Conservation (phyloP, 345 rosid species). For the Dipteronia sinensis region DNA sequence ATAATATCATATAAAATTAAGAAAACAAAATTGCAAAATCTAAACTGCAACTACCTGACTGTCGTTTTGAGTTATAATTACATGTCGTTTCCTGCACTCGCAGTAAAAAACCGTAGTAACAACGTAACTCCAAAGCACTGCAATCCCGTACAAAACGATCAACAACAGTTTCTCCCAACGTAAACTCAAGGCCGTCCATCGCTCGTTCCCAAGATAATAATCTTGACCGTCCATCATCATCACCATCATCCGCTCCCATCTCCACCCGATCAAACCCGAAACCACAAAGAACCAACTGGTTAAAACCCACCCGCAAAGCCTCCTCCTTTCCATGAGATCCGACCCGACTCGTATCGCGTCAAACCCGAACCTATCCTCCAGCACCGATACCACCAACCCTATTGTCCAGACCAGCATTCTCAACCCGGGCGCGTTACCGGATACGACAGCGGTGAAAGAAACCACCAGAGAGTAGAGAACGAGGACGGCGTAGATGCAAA, state of each 20-base stretch:
- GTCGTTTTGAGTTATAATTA: conserved; percentile 16
- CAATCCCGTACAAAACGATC: conserved; percentile 51
- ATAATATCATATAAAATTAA: not conserved
- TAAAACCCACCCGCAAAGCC: conserved; percentile 53
- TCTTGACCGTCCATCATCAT: conserved; percentile 43
- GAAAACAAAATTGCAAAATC: not conserved
- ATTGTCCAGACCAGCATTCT: conserved; percentile 29
- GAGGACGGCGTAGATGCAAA: conserved; percentile 47
- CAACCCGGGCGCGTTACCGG: conserved; percentile 24
- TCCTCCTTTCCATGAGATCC: conserved; percentile 55
- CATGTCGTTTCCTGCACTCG: conserved; percentile 49
- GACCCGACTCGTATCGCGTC: conserved; percentile 58
- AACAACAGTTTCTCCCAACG: conserved; percentile 45
- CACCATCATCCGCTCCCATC: conserved; percentile 43
- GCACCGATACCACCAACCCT: conserved; percentile 59
- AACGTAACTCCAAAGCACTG: conserved; percentile 61
- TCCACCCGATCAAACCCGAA: conserved; percentile 54
- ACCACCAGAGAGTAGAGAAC: conserved; percentile 42
- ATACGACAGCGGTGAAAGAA: conserved; percentile 27
- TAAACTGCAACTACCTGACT: conserved; percentile 3
- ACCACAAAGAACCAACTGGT: conserved; percentile 45
- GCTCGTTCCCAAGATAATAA: conserved; percentile 18
- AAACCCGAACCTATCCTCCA: conserved; percentile 63
- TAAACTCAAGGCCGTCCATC: conserved; percentile 38
- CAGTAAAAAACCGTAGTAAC: conserved; percentile 62